Evolutionary conservation across 2,329 filamentous ascomycete species (phyloP).

Genomic region (Aspergillus proliferans): DNA sequence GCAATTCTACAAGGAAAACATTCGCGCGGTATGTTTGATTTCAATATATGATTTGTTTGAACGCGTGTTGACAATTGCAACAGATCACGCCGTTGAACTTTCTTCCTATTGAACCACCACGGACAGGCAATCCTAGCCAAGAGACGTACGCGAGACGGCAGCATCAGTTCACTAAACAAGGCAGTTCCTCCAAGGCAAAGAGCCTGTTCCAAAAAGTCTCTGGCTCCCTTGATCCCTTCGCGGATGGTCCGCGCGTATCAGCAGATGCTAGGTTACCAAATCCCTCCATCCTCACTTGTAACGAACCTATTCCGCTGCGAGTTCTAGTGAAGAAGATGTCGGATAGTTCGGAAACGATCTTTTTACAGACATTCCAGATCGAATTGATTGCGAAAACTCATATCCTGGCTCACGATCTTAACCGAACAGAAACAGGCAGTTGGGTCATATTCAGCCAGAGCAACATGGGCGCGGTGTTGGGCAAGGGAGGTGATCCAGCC

Average conservation of each 20-base stretch:
- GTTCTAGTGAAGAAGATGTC: slow-evolving; percentile 72
- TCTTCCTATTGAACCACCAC: slow-evolving; percentile 83
- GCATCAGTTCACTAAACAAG: slow-evolving; percentile 50
- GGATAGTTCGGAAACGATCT: slow-evolving; percentile 62
- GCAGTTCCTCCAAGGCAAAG: slow-evolving; percentile 44
- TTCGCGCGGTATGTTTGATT: slow-evolving; percentile 46
- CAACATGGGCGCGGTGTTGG: slow-evolving; percentile 66
- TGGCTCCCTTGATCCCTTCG: slow-evolving; percentile 22
- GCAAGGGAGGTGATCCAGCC: slow-evolving; percentile 50
- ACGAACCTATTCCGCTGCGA: slow-evolving; percentile 73
- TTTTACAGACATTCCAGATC: slow-evolving; percentile 72
- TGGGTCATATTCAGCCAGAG: slow-evolving; percentile 70
- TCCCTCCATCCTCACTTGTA: slow-evolving; percentile 83
- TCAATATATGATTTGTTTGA: neutral
- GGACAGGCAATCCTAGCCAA: slow-evolving; percentile 59
- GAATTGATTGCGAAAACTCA: slow-evolving; percentile 73
- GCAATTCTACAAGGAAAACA: slow-evolving; percentile 84
- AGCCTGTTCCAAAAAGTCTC: slow-evolving; percentile 52
- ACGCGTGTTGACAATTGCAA: neutral
- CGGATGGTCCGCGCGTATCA: slow-evolving; percentile 53
- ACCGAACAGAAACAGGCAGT: slow-evolving; percentile 61
- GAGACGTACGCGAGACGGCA: slow-evolving; percentile 78
- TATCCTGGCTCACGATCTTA: slow-evolving; percentile 69
- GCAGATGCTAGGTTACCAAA: slow-evolving; percentile 82
- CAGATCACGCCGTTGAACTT: slow-evolving; percentile 65